A percentile compares a stretch with the other conserved stretches of the same genome.
Evolutionary conservation across 176 grass and related monocot genomes (phyloP).

Genomic region (Zoysia pacifica): DNA sequence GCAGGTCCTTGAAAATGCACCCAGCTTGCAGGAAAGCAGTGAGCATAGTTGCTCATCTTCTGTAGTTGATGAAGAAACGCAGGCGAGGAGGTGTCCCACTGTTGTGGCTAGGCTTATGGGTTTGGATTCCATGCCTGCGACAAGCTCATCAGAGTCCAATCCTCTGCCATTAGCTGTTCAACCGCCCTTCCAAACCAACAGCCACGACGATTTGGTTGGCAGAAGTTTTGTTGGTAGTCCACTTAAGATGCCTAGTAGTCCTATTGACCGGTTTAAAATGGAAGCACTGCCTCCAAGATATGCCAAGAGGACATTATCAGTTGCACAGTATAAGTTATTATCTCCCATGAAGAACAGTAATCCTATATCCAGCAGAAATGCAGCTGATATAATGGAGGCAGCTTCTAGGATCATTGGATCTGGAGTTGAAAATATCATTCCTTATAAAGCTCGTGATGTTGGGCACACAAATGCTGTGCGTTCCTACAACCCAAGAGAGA

Average conservation of each 20-base stretch:
- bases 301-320: slow-evolving; percentile 55
- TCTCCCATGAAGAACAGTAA: slow-evolving; percentile 62
- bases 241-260: slow-evolving; percentile 79
- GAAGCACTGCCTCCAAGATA: slow-evolving; percentile 68
- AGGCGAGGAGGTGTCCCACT: slow-evolving; percentile 48
- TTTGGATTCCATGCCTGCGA: slow-evolving; percentile 74
- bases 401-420: slow-evolving; percentile 69
- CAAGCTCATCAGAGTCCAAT: slow-evolving; percentile 48
- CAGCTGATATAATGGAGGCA: slow-evolving; percentile 77
- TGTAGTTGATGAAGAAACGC: slow-evolving; percentile 65
- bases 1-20: slow-evolving; percentile 67
- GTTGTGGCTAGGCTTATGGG: slow-evolving; percentile 95
- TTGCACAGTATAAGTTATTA: slow-evolving; percentile 58
- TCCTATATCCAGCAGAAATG: slow-evolving; percentile 65
- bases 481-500: slow-evolving; percentile 51
- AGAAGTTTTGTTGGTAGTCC: slow-evolving; percentile 47
- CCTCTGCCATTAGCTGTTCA: slow-evolving; percentile 34
- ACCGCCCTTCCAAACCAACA: slow-evolving; percentile 22
- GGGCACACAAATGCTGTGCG: slow-evolving; percentile 39
- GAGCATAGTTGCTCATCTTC: slow-evolving; percentile 76
- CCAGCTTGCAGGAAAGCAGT: slow-evolving; percentile 61
- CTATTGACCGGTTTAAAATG: slow-evolving; percentile 77
- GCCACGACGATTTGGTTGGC: slow-evolving; percentile 35
- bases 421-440: slow-evolving; percentile 44
- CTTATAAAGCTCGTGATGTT: slow-evolving; percentile 39